A percentile compares a stretch with the other conserved stretches of the same genome.
These are phyloP conservation scores for Dioscorea alata DNA, from an alignment of 106 monocot species.

Conservation along the genomic window DNA sequence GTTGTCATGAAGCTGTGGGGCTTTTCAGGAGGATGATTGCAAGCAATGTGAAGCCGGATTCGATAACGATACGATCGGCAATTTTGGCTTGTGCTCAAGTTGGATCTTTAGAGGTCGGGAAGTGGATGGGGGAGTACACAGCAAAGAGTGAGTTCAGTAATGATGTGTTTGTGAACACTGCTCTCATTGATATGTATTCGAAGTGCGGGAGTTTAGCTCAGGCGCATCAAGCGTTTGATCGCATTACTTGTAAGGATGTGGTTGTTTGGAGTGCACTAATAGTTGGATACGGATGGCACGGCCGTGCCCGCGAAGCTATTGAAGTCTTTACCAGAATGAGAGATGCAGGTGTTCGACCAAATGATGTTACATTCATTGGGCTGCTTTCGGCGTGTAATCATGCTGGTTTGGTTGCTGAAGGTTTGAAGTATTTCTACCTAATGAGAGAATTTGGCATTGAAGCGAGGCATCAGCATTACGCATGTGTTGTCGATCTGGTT, in stretches of 20 bases:
- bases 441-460: conserved; percentile 52
- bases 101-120: conserved; percentile 50
- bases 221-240: conserved; percentile 44
- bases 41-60: conserved; percentile 38
- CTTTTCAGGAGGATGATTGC: conserved; percentile 42
- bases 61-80: conserved; percentile 50
- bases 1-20: conserved; percentile 42
- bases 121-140: conserved; percentile 45
- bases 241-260: conserved; percentile 42
- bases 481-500: conserved; percentile 75
- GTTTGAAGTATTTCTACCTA: conserved; percentile 38
- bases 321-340: conserved; percentile 52
- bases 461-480: conserved; percentile 59
- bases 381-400: conserved; percentile 70
- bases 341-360: conserved; percentile 32
- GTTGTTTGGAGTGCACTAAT: conserved; percentile 80
- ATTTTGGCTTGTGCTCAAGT: conserved; percentile 53
- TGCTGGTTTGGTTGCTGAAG: conserved; percentile 58
- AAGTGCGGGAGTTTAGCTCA: conserved; percentile 56
- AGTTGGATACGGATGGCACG: conserved; percentile 51
- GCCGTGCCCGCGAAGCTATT: conserved; percentile 52
- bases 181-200: conserved; percentile 75
- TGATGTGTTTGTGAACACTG: conserved; percentile 61
- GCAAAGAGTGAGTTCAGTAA: conserved; percentile 19
- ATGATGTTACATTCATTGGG: conserved; percentile 66